Evolutionary conservation across 306 rosid species (phyloP).

Genomic region (Parietaria judaica): DNA sequence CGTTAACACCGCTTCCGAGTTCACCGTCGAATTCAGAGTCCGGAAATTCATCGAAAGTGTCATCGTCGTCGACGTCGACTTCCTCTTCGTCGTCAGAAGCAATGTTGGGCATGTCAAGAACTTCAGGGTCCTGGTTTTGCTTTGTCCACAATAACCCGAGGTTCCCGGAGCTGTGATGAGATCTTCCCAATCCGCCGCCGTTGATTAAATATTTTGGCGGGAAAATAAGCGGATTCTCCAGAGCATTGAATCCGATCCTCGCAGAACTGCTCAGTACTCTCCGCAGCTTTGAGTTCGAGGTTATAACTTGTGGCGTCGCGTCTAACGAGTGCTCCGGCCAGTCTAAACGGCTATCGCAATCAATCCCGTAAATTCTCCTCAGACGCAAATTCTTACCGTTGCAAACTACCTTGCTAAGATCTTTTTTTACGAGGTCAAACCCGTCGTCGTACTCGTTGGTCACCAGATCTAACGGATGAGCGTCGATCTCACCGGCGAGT

Average conservation of each 20-base stretch:
- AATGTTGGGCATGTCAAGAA: constrained; percentile 37
- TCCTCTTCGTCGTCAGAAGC: constrained; percentile 31
- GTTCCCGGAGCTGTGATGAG: constrained; percentile 58
- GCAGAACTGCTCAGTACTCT: constrained; percentile 77
- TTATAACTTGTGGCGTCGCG: constrained; percentile 54
- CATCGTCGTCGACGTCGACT: constrained; percentile 31
- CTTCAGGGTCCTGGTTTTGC: constrained; percentile 35
- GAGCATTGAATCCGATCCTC: constrained; percentile 52
- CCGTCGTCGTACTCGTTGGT: constrained; percentile 26
- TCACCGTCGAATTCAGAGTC: constrained; percentile 19
- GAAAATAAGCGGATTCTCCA: constrained; percentile 31
- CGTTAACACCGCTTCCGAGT: background rate
- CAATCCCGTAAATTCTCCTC: constrained; percentile 54
- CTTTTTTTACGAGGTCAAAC: constrained; percentile 28
- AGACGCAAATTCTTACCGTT: constrained; percentile 38
- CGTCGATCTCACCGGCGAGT: constrained; percentile 47
- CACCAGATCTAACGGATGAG: constrained; percentile 40
- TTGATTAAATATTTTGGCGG: constrained; percentile 11
- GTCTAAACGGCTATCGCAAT: constrained; percentile 45
- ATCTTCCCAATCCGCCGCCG: constrained; percentile 39
- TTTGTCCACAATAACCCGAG: constrained; percentile 39
- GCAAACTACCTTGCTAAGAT: constrained; percentile 33
- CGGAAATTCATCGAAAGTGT: constrained; percentile 41
- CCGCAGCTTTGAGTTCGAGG: constrained; percentile 57
- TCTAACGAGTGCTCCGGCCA: constrained; percentile 94